Conservation (phyloP, 1,139 yeast genomes). For the Hanseniaspora sp. region DNA sequence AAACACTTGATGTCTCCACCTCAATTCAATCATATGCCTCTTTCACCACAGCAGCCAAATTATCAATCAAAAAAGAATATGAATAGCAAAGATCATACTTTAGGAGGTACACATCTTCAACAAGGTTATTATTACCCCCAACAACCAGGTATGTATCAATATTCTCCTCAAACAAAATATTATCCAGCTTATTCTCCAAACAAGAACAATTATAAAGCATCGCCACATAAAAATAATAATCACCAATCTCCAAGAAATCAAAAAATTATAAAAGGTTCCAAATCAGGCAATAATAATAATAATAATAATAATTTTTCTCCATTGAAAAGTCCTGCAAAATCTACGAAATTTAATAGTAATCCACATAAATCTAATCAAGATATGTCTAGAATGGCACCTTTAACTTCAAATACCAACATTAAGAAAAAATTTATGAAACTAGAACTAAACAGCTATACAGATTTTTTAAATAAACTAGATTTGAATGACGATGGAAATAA, state of each 20-base stretch:
- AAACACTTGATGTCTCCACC: conserved; percentile 6
- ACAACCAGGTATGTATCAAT: neutral
- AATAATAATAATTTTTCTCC: neutral
- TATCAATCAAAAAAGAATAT: neutral
- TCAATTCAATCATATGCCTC: neutral
- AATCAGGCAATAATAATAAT: neutral
- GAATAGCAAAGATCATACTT: neutral
- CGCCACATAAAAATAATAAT: neutral
- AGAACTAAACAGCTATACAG: neutral
- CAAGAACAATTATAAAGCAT: neutral
- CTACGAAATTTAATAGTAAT: neutral
- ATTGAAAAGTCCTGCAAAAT: neutral
- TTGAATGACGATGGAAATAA: neutral
- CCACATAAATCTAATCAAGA: neutral
- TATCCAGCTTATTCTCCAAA: neutral
- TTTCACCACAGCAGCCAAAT: neutral
- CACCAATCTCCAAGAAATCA: conserved; percentile 7
- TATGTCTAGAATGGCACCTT: neutral
- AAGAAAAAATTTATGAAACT: conserved; percentile 1
- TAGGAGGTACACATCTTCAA: neutral
- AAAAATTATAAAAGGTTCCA: neutral
- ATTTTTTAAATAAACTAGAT: neutral
- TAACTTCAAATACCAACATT: conserved; percentile 13
- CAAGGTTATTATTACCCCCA: neutral
- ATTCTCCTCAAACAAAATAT: neutral